These are phyloP conservation scores for Ustilago sp. DNA, from an alignment of 1,284 basidiomycete genomes.

Conservation along the genomic window DNA sequence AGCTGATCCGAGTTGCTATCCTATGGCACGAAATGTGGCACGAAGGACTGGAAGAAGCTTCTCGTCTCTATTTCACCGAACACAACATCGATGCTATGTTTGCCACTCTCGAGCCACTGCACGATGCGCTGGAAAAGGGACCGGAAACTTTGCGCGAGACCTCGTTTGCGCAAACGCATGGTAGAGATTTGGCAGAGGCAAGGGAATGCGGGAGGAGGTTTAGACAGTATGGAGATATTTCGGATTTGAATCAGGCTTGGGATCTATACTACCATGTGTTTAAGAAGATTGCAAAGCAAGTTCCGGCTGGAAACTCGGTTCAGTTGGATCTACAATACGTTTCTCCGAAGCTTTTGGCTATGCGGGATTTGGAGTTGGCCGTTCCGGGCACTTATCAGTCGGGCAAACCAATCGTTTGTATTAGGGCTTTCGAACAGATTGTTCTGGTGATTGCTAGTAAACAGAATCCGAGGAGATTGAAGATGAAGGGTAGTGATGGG, in stretches of 20 bases:
- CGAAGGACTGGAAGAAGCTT: slow-evolving; percentile 97
- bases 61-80: slow-evolving; percentile 95
- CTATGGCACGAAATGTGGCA: slow-evolving; percentile 99
- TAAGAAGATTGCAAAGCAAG: slow-evolving; percentile 93
- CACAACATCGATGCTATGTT: slow-evolving; percentile 99
- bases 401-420: slow-evolving; percentile 86
- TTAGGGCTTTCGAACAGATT: slow-evolving; percentile 75
- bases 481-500: slow-evolving; percentile 90
- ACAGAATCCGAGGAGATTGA: slow-evolving; percentile 91
- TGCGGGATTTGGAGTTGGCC: slow-evolving; percentile 89
- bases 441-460: slow-evolving; percentile 92
- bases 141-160: slow-evolving; percentile 94
- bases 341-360: slow-evolving; percentile 89
- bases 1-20: slow-evolving; percentile 96
- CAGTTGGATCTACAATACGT: slow-evolving; percentile 94
- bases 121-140: slow-evolving; percentile 94
- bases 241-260: slow-evolving; percentile 98
- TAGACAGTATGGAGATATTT: slow-evolving; percentile 83
- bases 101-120: slow-evolving; percentile 89
- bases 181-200: slow-evolving; percentile 92
- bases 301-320: slow-evolving; percentile 84
- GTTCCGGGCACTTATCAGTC: slow-evolving; percentile 97
- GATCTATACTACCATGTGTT: slow-evolving; percentile 98
- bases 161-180: slow-evolving; percentile 94
- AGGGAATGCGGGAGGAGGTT: slow-evolving; percentile 90